These are phyloP conservation scores for Talaromyces sp. DNA, from an alignment of 2,329 filamentous ascomycete genomes.

Conservation along the genomic window DNA sequence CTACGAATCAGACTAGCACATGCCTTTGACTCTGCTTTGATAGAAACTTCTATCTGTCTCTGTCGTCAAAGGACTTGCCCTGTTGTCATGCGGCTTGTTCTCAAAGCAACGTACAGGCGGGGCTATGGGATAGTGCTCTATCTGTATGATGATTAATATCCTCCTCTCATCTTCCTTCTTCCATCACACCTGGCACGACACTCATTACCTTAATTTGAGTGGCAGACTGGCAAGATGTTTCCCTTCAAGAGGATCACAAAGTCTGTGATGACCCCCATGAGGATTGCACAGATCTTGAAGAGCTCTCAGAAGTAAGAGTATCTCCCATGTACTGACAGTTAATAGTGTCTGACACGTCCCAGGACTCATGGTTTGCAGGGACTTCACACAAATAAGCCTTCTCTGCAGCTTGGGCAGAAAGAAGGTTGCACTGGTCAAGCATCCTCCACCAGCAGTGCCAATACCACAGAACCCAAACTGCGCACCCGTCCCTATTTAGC, in stretches of 20 bases:
- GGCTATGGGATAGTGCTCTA: background rate
- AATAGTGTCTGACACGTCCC: background rate
- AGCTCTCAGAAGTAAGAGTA: background rate
- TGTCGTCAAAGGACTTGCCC: background rate
- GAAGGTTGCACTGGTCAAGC: background rate
- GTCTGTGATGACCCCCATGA: background rate
- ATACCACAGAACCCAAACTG: background rate
- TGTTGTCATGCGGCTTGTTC: background rate
- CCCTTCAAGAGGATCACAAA: conserved; percentile 3
- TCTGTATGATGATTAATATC: too few species aligned
- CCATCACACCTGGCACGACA: background rate
- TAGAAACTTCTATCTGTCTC: background rate
- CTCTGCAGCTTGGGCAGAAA: background rate
- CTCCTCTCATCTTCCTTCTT: background rate
- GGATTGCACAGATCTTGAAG: background rate
- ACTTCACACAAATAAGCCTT: background rate
- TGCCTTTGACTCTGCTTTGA: background rate
- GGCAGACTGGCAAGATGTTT: background rate
- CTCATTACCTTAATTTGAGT: background rate
- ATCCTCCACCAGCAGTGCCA: background rate
- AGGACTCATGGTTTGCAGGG: background rate
- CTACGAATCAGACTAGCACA: background rate
- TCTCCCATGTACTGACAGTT: background rate
- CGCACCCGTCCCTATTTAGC: conserved; percentile 6
- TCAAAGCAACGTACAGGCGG: background rate